phyloP scores from a whole-genome alignment of 768 basidiomycete genomes.

The Hirschioporus abietinus region DNA sequence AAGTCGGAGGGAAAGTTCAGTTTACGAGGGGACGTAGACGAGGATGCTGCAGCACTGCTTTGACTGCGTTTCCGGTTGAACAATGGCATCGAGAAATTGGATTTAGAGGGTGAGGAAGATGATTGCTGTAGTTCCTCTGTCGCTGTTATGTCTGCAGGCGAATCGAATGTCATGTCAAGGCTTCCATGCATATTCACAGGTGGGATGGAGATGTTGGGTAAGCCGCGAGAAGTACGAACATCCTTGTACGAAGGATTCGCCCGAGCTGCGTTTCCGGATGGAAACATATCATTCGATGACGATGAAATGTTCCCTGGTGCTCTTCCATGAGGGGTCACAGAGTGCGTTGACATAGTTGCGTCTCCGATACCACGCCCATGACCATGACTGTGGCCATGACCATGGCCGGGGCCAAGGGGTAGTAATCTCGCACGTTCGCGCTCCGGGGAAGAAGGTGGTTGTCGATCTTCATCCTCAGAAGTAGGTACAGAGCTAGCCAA shows the following conservation, averaged over 20 bases:
- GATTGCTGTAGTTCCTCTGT: slow-evolving; percentile 8
- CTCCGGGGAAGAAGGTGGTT: neutral
- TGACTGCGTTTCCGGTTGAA: slow-evolving; percentile 38
- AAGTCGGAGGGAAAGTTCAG: slow-evolving; percentile 26
- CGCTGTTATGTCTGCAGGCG: slow-evolving; percentile 7
- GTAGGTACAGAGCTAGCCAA: slow-evolving; percentile 21
- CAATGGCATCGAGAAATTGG: slow-evolving; percentile 21
- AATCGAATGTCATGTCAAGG: slow-evolving; percentile 16
- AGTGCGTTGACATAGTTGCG: neutral
- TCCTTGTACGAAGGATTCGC: slow-evolving; percentile 20
- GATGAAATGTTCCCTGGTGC: neutral
- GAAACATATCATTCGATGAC: neutral
- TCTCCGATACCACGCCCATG: neutral
- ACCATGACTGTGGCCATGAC: neutral
- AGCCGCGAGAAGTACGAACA: slow-evolving; percentile 25
- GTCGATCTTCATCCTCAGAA: slow-evolving; percentile 24
- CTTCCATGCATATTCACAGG: slow-evolving; percentile 16
- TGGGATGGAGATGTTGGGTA: slow-evolving; percentile 37
- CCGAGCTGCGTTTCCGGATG: neutral
- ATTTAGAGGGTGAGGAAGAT: slow-evolving; percentile 12
- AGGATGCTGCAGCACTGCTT: slow-evolving; percentile 29
- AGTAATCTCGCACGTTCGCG: neutral
- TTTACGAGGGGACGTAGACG: slow-evolving; percentile 26
- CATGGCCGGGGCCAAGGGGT: neutral
- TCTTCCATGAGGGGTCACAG: neutral